Percentiles rank a stretch among this genome's conserved stretches.
phyloP scores from a whole-genome alignment of 805 yeast species.

The Saturnispora mendoncae region DNA sequence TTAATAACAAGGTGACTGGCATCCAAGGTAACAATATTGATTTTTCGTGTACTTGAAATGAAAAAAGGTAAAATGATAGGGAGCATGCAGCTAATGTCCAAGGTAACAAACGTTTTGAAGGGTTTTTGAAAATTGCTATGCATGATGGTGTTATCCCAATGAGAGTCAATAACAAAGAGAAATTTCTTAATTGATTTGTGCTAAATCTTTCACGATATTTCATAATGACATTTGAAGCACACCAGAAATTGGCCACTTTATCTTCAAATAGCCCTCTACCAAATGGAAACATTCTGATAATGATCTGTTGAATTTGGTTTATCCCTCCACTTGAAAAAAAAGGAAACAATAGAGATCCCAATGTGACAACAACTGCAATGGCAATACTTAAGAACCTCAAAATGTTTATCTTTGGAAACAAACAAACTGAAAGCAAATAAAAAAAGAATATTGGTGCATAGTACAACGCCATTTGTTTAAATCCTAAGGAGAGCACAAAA shows the following conservation, averaged over 20 bases:
- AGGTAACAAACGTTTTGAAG: slow-evolving; percentile 41
- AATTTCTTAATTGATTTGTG: slow-evolving; percentile 46
- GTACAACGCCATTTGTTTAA: slow-evolving; percentile 93
- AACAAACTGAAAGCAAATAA: slow-evolving; percentile 54
- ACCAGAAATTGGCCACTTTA: slow-evolving; percentile 97
- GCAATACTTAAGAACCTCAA: slow-evolving; percentile 55
- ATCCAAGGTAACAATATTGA: slow-evolving; percentile 79
- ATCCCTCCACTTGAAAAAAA: slow-evolving; percentile 41
- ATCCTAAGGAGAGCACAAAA: slow-evolving; percentile 69
- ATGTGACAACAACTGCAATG: slow-evolving; percentile 49
- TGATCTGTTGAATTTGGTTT: slow-evolving; percentile 45
- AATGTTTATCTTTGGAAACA: slow-evolving; percentile 37
- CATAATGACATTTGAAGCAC: slow-evolving; percentile 73
- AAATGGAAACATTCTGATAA: slow-evolving; percentile 78
- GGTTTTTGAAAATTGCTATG: slow-evolving; percentile 39
- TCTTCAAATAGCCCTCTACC: slow-evolving; percentile 93
- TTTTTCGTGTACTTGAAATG: slow-evolving; percentile 96
- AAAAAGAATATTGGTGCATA: slow-evolving; percentile 85
- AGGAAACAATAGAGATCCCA: slow-evolving; percentile 49
- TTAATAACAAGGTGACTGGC: slow-evolving; percentile 65
- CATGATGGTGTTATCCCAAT: slow-evolving; percentile 49
- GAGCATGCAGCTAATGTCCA: slow-evolving; percentile 81
- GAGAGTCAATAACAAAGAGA: slow-evolving; percentile 48
- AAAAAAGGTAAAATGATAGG: slow-evolving; percentile 79
- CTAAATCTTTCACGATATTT: slow-evolving; percentile 56